A percentile compares a stretch with the other conserved stretches of the same genome.
These are phyloP conservation scores for Phytophthora rubi DNA, from an alignment of 352 stramenopile species.

Conservation along the genomic window DNA sequence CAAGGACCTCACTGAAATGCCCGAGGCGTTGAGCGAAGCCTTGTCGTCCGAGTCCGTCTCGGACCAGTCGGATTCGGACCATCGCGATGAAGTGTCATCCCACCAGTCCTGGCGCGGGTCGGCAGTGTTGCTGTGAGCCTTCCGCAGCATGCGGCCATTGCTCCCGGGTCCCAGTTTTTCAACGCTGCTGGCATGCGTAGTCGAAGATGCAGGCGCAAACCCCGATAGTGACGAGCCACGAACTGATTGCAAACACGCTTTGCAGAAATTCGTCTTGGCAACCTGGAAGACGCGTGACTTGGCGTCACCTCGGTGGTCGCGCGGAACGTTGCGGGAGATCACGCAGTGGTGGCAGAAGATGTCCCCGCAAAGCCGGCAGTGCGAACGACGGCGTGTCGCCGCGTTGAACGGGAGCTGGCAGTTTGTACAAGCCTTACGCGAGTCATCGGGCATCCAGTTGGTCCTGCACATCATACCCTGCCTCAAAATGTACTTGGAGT, in stretches of 20 bases:
- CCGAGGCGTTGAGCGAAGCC: conserved; percentile 38
- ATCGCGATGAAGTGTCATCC: conserved; percentile 31
- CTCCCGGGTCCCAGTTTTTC: conserved; percentile 10
- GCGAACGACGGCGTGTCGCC: conserved; percentile 63
- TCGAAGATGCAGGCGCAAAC: conserved; percentile 7
- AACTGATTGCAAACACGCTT: conserved; percentile 57
- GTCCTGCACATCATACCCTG: conserved; percentile 54
- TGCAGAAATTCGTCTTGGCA: conserved; percentile 66
- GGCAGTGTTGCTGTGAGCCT: conserved; percentile 15
- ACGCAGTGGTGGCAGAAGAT: conserved; percentile 79
- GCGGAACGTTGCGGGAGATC: conserved; percentile 55
- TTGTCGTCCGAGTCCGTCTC: conserved; percentile 54
- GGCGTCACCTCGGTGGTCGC: conserved; percentile 14
- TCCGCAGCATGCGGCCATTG: conserved; percentile 14
- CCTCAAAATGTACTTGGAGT: conserved; percentile 70
- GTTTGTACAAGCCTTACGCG: conserved; percentile 56
- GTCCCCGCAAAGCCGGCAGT: conserved; percentile 81
- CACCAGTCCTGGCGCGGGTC: conserved; percentile 30
- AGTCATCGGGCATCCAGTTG: conserved; percentile 66
- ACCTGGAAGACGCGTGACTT: conserved; percentile 60
- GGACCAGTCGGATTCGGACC: conserved; percentile 48
- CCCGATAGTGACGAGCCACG: conserved; percentile 20
- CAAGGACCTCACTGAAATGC: conserved; percentile 20
- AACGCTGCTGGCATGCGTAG: conserved; percentile 11
- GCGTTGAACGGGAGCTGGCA: conserved; percentile 68